Percentiles rank a stretch among this genome's conserved stretches.
Evolutionary conservation across 1,284 basidiomycete species (phyloP).

Genomic region (Ustilago lituana): DNA sequence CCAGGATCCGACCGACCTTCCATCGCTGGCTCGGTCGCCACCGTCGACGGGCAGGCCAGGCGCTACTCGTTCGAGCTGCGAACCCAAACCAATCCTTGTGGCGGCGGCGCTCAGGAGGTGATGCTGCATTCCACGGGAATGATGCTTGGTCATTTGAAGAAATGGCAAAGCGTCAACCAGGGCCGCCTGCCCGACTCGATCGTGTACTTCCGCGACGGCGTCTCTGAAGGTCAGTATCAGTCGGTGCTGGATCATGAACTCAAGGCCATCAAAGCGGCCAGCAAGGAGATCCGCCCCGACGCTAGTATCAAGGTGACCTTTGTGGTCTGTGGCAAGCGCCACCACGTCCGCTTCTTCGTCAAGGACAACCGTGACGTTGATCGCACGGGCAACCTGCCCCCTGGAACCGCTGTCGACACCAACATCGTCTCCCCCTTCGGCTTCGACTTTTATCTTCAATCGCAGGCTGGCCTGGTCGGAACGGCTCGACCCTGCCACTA

Average conservation of each 20-base stretch:
- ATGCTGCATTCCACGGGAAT: constrained; percentile 61
- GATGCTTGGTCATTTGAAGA: constrained; percentile 45
- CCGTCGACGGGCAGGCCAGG: constrained; percentile 66
- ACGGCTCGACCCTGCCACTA: constrained; percentile 70
- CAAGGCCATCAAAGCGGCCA: constrained; percentile 64
- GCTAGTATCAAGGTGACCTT: constrained; percentile 65
- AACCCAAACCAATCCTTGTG: constrained; percentile 67
- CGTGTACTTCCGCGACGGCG: constrained; percentile 70
- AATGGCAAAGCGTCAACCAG: constrained; percentile 53
- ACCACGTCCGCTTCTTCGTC: constrained; percentile 69
- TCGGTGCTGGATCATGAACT: constrained; percentile 69
- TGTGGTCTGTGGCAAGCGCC: constrained; percentile 57
- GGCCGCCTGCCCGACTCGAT: constrained; percentile 66
- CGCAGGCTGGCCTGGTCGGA: constrained; percentile 63
- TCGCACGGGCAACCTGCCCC: constrained; percentile 70
- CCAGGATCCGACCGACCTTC: constrained; percentile 68
- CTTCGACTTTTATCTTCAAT: constrained; percentile 66
- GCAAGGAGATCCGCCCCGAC: constrained; percentile 49
- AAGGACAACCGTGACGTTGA: constrained; percentile 59
- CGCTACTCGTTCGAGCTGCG: constrained; percentile 68
- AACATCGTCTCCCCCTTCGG: constrained; percentile 69
- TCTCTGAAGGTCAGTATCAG: constrained; percentile 70
- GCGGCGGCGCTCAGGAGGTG: constrained; percentile 63
- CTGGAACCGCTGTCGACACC: constrained; percentile 67
- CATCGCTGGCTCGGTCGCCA: constrained; percentile 70